Percentiles rank a stretch among this genome's conserved stretches.
Evolutionary conservation across 345 rosid species (phyloP).

Genomic region (Gossypium mustelinum): DNA sequence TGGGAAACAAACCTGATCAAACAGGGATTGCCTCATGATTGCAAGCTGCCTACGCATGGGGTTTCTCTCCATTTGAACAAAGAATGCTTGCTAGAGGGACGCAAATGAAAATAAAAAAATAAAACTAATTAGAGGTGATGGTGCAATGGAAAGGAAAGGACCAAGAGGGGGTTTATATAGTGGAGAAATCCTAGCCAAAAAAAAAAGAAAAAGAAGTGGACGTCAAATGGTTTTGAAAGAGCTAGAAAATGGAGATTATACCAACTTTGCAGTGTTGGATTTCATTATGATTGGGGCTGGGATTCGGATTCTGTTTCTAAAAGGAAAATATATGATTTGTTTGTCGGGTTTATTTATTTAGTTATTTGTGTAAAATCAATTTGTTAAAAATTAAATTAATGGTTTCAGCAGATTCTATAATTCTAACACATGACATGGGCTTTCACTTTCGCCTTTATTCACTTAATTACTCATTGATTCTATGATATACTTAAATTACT

Average conservation of each 20-base stretch:
- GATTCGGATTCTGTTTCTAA: constrained; percentile 12
- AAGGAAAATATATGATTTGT: constrained; percentile 1
- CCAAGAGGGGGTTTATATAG: constrained; percentile 25
- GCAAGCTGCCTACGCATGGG: constrained; percentile 49
- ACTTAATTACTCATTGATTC: no score
- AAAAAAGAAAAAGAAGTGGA: background rate
- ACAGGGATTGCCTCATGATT: constrained; percentile 53
- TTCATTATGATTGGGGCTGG: background rate
- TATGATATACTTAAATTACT: no score
- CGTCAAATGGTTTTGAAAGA: background rate
- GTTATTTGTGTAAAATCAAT: background rate
- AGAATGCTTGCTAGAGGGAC: constrained; percentile 12
- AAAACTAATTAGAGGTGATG: constrained; percentile 13
- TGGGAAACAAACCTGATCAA: constrained; percentile 52
- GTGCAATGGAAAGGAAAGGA: background rate
- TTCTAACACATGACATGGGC: no score
- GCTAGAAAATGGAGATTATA: constrained; percentile 7
- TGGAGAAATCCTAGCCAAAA: background rate
- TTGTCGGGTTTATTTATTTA: background rate
- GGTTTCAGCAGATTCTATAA: background rate
- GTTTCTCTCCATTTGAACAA: constrained; percentile 31
- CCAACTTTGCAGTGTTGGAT: background rate
- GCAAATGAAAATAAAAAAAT: background rate
- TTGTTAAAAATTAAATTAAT: background rate
- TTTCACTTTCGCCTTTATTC: no score